Evolutionary conservation across 176 grass and related monocot species (phyloP).

Genomic region (Musa beccarii): DNA sequence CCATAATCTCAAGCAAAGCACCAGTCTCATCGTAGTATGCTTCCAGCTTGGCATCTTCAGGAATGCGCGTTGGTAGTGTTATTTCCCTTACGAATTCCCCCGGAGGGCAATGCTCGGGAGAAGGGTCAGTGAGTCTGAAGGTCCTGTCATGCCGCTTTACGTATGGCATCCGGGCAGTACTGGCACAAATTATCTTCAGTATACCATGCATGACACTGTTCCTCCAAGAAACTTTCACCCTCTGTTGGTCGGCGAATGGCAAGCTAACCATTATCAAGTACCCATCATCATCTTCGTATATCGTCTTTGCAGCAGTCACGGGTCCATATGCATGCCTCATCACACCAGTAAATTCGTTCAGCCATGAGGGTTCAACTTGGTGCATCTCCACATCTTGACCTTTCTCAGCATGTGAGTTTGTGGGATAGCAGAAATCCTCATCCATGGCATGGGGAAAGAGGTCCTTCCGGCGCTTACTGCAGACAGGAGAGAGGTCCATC

Average conservation of each 20-base stretch:
- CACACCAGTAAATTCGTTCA: constrained; percentile 64
- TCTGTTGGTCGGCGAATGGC: constrained; percentile 81
- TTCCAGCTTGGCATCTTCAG: constrained; percentile 86
- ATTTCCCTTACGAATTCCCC: constrained; percentile 93
- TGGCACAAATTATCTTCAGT: constrained; percentile 82
- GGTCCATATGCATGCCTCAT: constrained; percentile 69
- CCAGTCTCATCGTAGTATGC: constrained; percentile 80
- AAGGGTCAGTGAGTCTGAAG: constrained; percentile 62
- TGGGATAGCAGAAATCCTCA: constrained; percentile 63
- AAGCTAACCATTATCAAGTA: constrained; percentile 86
- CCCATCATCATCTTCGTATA: constrained; percentile 77
- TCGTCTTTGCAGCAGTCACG: constrained; percentile 79
- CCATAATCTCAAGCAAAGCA: constrained; percentile 87
- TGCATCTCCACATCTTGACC: constrained; percentile 64
- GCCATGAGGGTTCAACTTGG: constrained; percentile 44
- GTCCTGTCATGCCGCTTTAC: constrained; percentile 59
- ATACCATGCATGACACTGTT: constrained; percentile 71
- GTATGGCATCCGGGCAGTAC: constrained; percentile 47
- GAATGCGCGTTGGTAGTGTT: constrained; percentile 66
- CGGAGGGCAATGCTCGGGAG: constrained; percentile 70
- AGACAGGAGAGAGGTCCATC: constrained; percentile 88
- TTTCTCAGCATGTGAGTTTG: constrained; percentile 40
- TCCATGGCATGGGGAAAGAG: constrained; percentile 47
- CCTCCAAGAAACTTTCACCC: constrained; percentile 95
- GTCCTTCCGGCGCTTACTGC: constrained; percentile 73